A percentile compares a stretch with the other conserved stretches of the same genome.
phyloP scores from a whole-genome alignment of 805 yeast genomes.

The Scheffersomyces lignosus region DNA sequence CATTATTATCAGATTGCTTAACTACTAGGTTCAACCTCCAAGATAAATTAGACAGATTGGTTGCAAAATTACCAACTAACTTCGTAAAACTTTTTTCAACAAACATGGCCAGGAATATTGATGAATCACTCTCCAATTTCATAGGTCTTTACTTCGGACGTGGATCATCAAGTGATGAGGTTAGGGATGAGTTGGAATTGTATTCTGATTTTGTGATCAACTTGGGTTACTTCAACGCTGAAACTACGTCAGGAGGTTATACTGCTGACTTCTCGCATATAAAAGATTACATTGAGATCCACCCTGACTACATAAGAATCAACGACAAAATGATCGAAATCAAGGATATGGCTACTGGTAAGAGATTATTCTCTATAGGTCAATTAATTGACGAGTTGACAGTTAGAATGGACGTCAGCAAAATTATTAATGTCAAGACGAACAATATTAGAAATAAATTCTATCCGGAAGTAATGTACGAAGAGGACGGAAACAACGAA shows the following conservation, averaged over 20 bases:
- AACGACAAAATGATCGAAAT: slow-evolving; percentile 25
- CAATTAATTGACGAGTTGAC: slow-evolving; percentile 36
- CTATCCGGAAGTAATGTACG: slow-evolving; percentile 6
- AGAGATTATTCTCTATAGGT: slow-evolving; percentile 25
- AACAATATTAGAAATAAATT: slow-evolving; percentile 18
- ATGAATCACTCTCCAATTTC: slow-evolving; percentile 65
- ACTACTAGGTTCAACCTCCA: slow-evolving; percentile 60
- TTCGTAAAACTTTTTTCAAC: slow-evolving; percentile 53
- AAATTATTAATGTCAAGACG: slow-evolving; percentile 7
- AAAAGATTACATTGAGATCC: slow-evolving; percentile 32
- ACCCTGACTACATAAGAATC: slow-evolving; percentile 43
- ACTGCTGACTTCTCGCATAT: slow-evolving; percentile 20
- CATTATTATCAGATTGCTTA: slow-evolving; percentile 69
- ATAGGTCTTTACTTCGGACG: slow-evolving; percentile 74
- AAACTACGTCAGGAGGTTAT: slow-evolving; percentile 30
- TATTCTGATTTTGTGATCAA: slow-evolving; percentile 67
- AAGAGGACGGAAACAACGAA: slow-evolving; percentile 5
- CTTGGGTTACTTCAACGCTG: slow-evolving; percentile 59
- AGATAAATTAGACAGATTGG: slow-evolving; percentile 47
- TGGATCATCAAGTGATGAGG: slow-evolving; percentile 33
- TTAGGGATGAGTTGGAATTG: slow-evolving; percentile 29
- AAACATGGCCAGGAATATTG: slow-evolving; percentile 69
- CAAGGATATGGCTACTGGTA: slow-evolving; percentile 21
- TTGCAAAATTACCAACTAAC: slow-evolving; percentile 31
- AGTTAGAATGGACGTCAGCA: slow-evolving; percentile 14